Conservation (phyloP, 306 rosid genomes). For the Spatholobus suberectus region DNA sequence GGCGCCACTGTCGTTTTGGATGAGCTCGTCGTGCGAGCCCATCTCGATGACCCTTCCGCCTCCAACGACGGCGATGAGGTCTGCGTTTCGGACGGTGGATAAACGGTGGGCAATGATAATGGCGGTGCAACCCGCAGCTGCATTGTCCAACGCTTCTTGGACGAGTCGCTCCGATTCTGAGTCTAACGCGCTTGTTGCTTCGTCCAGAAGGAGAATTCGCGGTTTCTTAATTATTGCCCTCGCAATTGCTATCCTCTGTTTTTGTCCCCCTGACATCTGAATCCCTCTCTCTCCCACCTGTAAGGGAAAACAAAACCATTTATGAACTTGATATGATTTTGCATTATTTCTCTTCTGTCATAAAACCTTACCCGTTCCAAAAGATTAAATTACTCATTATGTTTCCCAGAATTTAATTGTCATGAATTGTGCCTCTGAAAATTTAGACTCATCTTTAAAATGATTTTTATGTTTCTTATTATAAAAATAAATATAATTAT, state of each 20-base stretch:
- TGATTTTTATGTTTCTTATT: too few relatives aligned
- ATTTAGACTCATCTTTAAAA: too few relatives aligned
- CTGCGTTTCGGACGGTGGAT: conserved; percentile 61
- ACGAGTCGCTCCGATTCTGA: conserved; percentile 59
- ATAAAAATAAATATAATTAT: too few relatives aligned
- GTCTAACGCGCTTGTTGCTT: conserved; percentile 80
- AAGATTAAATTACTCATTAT: neutral
- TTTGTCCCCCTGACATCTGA: conserved; percentile 75
- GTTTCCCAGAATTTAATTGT: too few relatives aligned
- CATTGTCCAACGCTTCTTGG: conserved; percentile 63
- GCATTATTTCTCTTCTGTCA: neutral
- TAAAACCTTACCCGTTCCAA: too few relatives aligned
- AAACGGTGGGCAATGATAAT: conserved; percentile 68
- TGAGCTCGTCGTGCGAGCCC: conserved; percentile 51
- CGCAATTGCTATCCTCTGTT: conserved; percentile 72
- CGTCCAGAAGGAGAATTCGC: conserved; percentile 59
- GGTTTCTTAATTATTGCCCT: conserved; percentile 65
- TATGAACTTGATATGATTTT: neutral
- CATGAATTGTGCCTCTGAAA: too few relatives aligned
- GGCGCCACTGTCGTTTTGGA: conserved; percentile 18
- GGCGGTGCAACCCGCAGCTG: conserved; percentile 56
- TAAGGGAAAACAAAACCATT: neutral
- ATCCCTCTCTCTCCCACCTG: conserved; percentile 68
- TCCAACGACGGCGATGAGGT: conserved; percentile 47
- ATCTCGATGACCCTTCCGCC: conserved; percentile 45